Conservation (phyloP, 495 filamentous ascomycete species). For the Penicillium alfredii region DNA sequence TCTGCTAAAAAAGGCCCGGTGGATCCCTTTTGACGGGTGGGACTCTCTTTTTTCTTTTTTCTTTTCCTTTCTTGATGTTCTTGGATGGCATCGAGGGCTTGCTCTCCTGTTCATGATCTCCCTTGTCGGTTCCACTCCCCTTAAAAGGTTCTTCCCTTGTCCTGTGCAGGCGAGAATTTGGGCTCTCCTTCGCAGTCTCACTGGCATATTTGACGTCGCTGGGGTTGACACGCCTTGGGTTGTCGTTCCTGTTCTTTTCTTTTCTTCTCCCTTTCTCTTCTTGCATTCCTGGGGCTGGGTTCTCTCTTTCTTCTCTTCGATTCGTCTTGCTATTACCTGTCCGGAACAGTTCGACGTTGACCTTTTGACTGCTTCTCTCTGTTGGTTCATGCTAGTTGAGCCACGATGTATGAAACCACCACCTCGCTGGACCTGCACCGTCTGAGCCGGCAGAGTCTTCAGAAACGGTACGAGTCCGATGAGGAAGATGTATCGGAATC, state of each 20-base stretch:
- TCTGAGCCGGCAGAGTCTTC: constrained; percentile 32
- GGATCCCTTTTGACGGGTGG: no score
- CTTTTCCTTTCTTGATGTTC: constrained; percentile 6
- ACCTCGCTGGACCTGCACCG: constrained; percentile 29
- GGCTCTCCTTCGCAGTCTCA: no score
- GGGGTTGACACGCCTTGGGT: no score
- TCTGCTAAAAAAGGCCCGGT: no score
- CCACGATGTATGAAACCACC: constrained; percentile 29
- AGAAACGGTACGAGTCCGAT: constrained; percentile 40
- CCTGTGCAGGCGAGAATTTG: no score
- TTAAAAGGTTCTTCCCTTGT: constrained; percentile 9
- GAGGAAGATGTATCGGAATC: constrained; percentile 42
- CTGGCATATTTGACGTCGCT: no score
- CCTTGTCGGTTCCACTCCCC: constrained; percentile 12
- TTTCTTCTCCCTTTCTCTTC: constrained; percentile 1
- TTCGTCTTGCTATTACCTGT: not conserved
- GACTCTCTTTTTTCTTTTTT: constrained; percentile 6
- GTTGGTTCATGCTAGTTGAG: not conserved
- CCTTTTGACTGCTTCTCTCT: not conserved
- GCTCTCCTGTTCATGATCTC: constrained; percentile 18
- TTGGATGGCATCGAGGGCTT: constrained; percentile 15
- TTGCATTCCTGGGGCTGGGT: constrained; percentile 4
- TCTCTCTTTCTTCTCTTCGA: not conserved
- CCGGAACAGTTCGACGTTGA: constrained; percentile 4
- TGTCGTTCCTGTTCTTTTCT: not conserved